Evolutionary conservation across 495 filamentous ascomycete genomes (phyloP).

Genomic region (Penicillium daleae): DNA sequence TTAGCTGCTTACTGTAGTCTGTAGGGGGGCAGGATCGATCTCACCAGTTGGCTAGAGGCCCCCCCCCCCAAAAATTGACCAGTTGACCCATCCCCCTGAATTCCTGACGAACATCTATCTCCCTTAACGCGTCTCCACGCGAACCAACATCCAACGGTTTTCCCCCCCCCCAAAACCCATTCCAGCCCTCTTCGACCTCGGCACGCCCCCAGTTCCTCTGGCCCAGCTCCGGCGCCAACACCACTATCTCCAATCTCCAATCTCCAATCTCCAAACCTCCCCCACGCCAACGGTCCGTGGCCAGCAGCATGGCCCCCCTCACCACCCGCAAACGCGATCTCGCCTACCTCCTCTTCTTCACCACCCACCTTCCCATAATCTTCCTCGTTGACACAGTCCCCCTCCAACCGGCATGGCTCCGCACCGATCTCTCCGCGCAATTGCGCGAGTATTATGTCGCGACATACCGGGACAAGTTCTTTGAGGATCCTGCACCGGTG

Average conservation of each 20-base stretch:
- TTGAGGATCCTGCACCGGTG: constrained; percentile 58
- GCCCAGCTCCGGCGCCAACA: background rate
- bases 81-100: background rate
- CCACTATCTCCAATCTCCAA: background rate
- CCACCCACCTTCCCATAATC: constrained; percentile 67
- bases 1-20: constrained; percentile 1
- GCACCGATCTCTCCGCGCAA: constrained; percentile 49
- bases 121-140: background rate
- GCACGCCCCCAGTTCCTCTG: background rate
- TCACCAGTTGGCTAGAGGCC: background rate
- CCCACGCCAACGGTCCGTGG: background rate
- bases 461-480: constrained; percentile 78
- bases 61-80: background rate
- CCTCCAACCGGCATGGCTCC: constrained; percentile 62
- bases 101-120: background rate
- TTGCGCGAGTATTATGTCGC: constrained; percentile 66
- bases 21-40: no score
- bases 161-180: background rate
- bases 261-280: background rate
- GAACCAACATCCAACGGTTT: background rate
- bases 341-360: constrained; percentile 71
- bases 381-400: constrained; percentile 68
- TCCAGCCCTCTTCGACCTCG: background rate
- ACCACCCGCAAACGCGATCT: constrained; percentile 54
- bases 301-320: constrained; percentile 17